A percentile compares a stretch with the other conserved stretches of the same genome.
These are phyloP conservation scores for Bocquillonia castaneifolia DNA, from an alignment of 441 rosid genomes.

Conservation along the genomic window DNA sequence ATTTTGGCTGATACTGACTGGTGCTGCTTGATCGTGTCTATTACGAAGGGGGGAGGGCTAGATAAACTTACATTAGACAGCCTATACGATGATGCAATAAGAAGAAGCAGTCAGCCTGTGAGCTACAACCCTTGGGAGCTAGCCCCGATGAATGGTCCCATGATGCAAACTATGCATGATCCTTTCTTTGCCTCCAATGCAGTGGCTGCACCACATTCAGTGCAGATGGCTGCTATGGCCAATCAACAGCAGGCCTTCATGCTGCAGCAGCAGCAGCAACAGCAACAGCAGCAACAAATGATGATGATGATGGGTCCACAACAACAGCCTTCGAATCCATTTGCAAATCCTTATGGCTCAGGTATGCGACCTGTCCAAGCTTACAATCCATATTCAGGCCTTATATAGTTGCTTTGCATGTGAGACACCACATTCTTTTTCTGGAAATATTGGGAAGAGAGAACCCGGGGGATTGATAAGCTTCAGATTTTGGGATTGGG, in stretches of 20 bases:
- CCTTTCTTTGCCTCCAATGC: constrained; percentile 58
- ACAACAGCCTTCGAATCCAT: constrained; percentile 55
- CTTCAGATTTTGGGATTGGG: constrained; percentile 7
- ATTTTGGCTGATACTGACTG: constrained; percentile 7
- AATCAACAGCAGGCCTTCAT: constrained; percentile 74
- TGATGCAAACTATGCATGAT: constrained; percentile 59
- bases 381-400: constrained; percentile 67
- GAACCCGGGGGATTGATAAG: not conserved
- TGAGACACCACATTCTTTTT: constrained; percentile 18
- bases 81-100: constrained; percentile 88
- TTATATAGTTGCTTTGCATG: constrained; percentile 30
- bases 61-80: constrained; percentile 92
- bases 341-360: constrained; percentile 55
- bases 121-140: constrained; percentile 90
- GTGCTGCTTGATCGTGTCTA: constrained; percentile 13
- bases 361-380: constrained; percentile 59
- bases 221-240: constrained; percentile 74
- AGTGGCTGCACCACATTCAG: constrained; percentile 56
- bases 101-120: constrained; percentile 64
- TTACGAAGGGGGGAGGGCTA: constrained; percentile 76
- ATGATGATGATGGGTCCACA: constrained; percentile 55
- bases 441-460: constrained; percentile 11
- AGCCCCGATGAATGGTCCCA: constrained; percentile 41
- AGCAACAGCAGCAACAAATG: constrained; percentile 45
- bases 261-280: constrained; percentile 51